Evolutionary conservation across 148 eudicot species (phyloP).

Genomic region (Dianthus caryophyllus): DNA sequence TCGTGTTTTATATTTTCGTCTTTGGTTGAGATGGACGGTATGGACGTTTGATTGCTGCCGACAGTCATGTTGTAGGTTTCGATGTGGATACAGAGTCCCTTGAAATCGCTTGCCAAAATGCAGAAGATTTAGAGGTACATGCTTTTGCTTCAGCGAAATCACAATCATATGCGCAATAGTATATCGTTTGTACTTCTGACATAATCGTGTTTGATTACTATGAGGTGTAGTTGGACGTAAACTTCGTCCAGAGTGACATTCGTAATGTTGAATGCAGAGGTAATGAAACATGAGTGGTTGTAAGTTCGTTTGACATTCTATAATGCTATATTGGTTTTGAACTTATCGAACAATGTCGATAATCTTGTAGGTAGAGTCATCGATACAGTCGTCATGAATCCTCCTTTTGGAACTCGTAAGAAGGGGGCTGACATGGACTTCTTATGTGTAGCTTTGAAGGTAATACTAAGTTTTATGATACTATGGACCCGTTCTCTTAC

Average conservation of each 20-base stretch:
- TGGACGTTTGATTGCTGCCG: constrained; percentile 24
- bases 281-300: constrained; percentile 21
- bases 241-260: constrained; percentile 68
- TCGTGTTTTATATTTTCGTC: not conserved
- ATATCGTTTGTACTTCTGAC: constrained; percentile 2
- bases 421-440: constrained; percentile 98
- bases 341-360: constrained; percentile 16
- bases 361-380: constrained; percentile 45
- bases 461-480: constrained; percentile 15
- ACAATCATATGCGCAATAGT: not conserved
- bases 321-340: constrained; percentile 5
- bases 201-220: constrained; percentile 11
- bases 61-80: constrained; percentile 72
- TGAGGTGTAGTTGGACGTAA: constrained; percentile 62
- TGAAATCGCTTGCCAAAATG: constrained; percentile 70
- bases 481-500: too few relatives aligned
- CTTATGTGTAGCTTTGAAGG: constrained; percentile 72
- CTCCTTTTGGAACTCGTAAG: constrained; percentile 93
- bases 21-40: not conserved
- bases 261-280: constrained; percentile 53
- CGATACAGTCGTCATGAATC: constrained; percentile 96
- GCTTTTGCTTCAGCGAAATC: not conserved
- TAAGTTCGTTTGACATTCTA: not conserved
- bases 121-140: constrained; percentile 82
- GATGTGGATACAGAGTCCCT: constrained; percentile 82